These are phyloP conservation scores for Lizanozyma gosingica DNA, from an alignment of 1,139 yeast species.

Conservation along the genomic window DNA sequence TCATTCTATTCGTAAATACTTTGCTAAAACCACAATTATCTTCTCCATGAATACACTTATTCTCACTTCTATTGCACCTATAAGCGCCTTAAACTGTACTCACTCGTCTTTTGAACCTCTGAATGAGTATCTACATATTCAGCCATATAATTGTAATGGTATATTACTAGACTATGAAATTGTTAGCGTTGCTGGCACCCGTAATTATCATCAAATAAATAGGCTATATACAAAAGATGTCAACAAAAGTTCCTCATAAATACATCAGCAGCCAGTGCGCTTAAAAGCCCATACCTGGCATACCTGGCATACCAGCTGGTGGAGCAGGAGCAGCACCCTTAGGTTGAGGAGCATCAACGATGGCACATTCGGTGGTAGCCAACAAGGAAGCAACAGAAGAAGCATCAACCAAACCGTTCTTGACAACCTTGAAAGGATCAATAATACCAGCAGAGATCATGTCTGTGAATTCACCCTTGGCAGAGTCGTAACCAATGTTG, in stretches of 20 bases:
- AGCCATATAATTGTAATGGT: no score
- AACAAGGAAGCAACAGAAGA: conserved; percentile 96
- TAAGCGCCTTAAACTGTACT: no score
- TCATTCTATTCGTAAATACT: no score
- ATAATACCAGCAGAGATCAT: conserved; percentile 97
- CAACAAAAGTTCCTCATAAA: background rate
- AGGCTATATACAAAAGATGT: background rate
- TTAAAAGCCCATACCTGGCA: conserved; percentile 47
- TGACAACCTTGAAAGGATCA: conserved; percentile 98
- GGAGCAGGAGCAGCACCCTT: conserved; percentile 58
- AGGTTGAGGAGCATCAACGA: conserved; percentile 95
- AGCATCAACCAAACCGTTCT: conserved; percentile 95
- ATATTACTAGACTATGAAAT: no score
- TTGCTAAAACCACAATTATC: no score
- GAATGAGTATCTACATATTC: no score
- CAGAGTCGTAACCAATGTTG: conserved; percentile 89
- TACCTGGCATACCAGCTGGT: conserved; percentile 41
- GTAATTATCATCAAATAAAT: background rate
- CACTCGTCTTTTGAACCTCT: no score
- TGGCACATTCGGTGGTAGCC: conserved; percentile 98
- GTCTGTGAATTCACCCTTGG: conserved; percentile 90
- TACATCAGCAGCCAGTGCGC: background rate
- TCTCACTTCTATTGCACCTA: no score
- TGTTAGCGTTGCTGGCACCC: no score
- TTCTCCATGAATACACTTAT: no score